Percentiles rank a stretch among this genome's conserved stretches.
Conservation (phyloP, 176 grass and related monocot species). For the Cocos nucifera region DNA sequence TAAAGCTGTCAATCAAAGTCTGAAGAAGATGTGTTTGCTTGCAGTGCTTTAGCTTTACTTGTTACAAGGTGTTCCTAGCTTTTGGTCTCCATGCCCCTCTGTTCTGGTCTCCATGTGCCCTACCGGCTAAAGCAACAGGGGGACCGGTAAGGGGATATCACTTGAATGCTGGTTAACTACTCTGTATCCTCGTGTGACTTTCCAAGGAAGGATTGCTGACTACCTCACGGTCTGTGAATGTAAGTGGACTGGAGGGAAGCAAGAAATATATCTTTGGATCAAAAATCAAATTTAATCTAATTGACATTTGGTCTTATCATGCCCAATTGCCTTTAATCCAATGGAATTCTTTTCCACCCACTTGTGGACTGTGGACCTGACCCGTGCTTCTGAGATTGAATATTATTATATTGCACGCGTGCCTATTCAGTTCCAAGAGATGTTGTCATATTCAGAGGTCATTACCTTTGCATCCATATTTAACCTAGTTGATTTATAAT, state of each 20-base stretch:
- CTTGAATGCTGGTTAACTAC: slow-evolving; percentile 27
- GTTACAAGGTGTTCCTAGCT: slow-evolving; percentile 32
- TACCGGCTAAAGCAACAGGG: slow-evolving; percentile 16
- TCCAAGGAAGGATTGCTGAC: slow-evolving; percentile 21
- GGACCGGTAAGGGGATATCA: slow-evolving; percentile 30
- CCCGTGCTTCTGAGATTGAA: slow-evolving; percentile 26
- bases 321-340: slow-evolving; percentile 3
- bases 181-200: neutral
- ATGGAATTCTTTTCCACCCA: slow-evolving; percentile 5
- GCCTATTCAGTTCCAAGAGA: slow-evolving; percentile 17
- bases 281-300: too few species aligned
- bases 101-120: slow-evolving; percentile 24
- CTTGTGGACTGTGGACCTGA: neutral
- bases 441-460: slow-evolving; percentile 2
- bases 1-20: slow-evolving; percentile 36
- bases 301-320: slow-evolving; percentile 15
- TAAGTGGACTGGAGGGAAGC: slow-evolving; percentile 1
- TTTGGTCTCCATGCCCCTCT: slow-evolving; percentile 30
- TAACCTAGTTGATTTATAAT: slow-evolving; percentile 12
- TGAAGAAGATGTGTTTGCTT: slow-evolving; percentile 45
- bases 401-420: slow-evolving; percentile 1
- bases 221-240: neutral
- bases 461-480: slow-evolving; percentile 8
- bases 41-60: slow-evolving; percentile 42
- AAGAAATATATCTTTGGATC: neutral